Percentiles rank a stretch among this genome's conserved stretches.
Evolutionary conservation across 306 rosid genomes (phyloP).

Genomic region (Oemleria cerasiformis): DNA sequence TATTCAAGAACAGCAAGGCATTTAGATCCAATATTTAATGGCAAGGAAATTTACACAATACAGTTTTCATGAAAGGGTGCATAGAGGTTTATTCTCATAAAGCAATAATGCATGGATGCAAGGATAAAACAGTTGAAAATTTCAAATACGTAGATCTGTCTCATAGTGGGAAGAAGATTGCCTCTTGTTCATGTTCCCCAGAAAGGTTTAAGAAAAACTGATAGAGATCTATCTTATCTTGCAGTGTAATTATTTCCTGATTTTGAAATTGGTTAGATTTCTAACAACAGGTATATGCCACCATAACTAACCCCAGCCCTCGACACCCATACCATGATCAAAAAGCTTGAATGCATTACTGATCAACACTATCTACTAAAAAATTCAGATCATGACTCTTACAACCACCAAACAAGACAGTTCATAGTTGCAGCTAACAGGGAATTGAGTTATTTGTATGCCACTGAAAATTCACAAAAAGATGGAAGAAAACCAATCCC

Average conservation of each 20-base stretch:
- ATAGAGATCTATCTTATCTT: no score
- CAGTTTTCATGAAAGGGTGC: background rate
- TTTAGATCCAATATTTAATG: background rate
- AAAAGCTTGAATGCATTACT: background rate
- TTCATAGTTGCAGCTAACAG: background rate
- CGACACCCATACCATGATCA: background rate
- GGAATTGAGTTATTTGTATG: slow-evolving; percentile 10
- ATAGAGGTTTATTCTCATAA: background rate
- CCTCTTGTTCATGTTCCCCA: no score
- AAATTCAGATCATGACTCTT: background rate
- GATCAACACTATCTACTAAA: background rate
- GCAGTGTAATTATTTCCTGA: no score
- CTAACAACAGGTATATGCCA: no score
- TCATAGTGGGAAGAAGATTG: no score
- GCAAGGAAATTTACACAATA: background rate
- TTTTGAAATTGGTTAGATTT: no score
- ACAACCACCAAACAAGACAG: background rate
- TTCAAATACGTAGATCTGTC: background rate
- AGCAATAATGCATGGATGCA: background rate
- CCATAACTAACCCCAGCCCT: background rate
- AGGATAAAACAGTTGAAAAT: background rate
- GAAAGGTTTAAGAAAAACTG: no score
- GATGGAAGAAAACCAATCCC: slow-evolving; percentile 33
- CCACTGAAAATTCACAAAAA: slow-evolving; percentile 22
- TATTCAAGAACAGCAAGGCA: background rate